Percentiles rank a stretch among this genome's conserved stretches.
Conservation (phyloP, 495 filamentous ascomycete genomes). For the Neurospora sp. region DNA sequence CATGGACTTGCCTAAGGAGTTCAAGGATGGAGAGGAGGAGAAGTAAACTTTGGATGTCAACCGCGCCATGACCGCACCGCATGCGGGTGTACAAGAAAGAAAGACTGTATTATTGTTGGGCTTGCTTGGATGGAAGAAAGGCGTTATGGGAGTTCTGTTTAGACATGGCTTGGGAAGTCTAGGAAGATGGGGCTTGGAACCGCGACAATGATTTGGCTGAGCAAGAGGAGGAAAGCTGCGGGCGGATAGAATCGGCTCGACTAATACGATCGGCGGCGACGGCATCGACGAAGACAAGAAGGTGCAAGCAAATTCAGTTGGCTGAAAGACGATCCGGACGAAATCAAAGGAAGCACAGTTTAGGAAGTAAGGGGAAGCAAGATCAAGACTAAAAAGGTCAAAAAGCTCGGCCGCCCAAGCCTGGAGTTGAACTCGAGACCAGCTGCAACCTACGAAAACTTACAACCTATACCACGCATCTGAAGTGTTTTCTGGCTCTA, state of each 20-base stretch:
- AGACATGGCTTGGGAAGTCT: not conserved
- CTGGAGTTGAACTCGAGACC: not conserved
- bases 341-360: not conserved
- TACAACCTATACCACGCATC: not conserved
- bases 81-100: not conserved
- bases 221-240: not conserved
- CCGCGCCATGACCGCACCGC: not conserved
- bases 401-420: not conserved
- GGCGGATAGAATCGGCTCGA: not conserved
- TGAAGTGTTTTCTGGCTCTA: not conserved
- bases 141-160: not conserved
- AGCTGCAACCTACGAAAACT: not conserved
- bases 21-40: slow-evolving; percentile 8
- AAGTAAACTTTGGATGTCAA: not conserved
- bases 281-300: not conserved
- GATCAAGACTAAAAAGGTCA: not conserved
- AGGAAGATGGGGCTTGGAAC: not conserved
- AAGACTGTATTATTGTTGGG: not conserved
- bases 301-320: not conserved
- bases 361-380: not conserved
- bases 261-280: not conserved
- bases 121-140: not conserved
- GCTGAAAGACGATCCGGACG: not conserved
- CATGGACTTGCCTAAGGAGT: slow-evolving; percentile 67
- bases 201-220: not conserved